Conservation (phyloP, 345 rosid genomes). For the Corchorus capsularis region DNA sequence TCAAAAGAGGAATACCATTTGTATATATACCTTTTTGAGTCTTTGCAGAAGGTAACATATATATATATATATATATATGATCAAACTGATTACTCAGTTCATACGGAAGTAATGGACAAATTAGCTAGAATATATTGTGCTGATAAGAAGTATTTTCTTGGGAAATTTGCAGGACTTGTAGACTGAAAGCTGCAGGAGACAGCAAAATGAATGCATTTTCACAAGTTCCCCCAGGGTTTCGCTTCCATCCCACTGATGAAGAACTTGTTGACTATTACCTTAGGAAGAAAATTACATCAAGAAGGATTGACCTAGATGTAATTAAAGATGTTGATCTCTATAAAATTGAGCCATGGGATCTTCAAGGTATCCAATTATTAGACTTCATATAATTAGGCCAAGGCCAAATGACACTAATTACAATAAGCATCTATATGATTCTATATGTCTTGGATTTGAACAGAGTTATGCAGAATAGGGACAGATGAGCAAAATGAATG, state of each 20-base stretch:
- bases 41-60: background rate
- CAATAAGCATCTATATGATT: background rate
- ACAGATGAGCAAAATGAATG: constrained; percentile 88
- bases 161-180: constrained; percentile 24
- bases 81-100: background rate
- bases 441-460: background rate
- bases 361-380: constrained; percentile 52
- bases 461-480: constrained; percentile 85
- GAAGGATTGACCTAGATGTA: constrained; percentile 68
- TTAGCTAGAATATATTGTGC: background rate
- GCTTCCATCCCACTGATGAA: constrained; percentile 83
- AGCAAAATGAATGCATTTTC: constrained; percentile 49
- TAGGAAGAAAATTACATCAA: constrained; percentile 57
- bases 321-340: constrained; percentile 81
- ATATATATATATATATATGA: background rate
- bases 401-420: background rate
- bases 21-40: background rate
- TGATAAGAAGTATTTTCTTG: background rate
- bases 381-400: background rate
- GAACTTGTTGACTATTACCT: constrained; percentile 83
- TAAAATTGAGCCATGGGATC: constrained; percentile 86
- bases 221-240: constrained; percentile 72
- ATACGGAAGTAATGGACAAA: background rate
- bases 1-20: background rate
- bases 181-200: constrained; percentile 8